phyloP scores from a whole-genome alignment of 2,329 filamentous ascomycete species.

The Exutisphaerella laricina region DNA sequence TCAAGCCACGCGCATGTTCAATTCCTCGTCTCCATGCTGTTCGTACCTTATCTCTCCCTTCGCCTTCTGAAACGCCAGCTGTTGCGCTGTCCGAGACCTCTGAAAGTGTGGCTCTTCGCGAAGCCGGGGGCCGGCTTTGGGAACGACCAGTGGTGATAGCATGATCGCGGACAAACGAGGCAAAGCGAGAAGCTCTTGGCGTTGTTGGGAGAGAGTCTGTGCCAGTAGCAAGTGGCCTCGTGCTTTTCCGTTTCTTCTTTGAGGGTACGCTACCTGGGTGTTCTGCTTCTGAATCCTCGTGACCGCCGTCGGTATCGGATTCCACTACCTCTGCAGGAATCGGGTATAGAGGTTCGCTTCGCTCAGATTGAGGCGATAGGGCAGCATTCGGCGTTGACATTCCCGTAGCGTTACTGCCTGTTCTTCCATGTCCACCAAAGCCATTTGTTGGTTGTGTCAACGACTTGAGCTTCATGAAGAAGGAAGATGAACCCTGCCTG shows the following conservation, averaged over 20 bases:
- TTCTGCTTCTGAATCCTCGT: conserved; percentile 56
- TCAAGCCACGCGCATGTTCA: conserved; percentile 44
- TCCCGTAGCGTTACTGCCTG: conserved; percentile 13
- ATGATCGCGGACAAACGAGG: conserved; percentile 44
- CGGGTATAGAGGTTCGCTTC: conserved; percentile 29
- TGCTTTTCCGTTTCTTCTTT: conserved; percentile 61
- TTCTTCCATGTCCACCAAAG: conserved; percentile 6
- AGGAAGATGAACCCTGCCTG: conserved; percentile 23
- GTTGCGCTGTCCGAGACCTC: conserved; percentile 31
- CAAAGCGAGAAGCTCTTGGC: conserved; percentile 48
- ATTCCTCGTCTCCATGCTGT: conserved; percentile 44
- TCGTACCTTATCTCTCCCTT: conserved; percentile 45
- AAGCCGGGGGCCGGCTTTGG: conserved; percentile 55
- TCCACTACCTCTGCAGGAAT: conserved; percentile 41
- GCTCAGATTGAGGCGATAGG: conserved; percentile 30
- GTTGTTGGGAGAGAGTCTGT: conserved; percentile 64
- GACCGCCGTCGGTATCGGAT: conserved; percentile 72
- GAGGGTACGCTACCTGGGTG: conserved; percentile 42
- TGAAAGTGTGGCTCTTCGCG: conserved; percentile 46
- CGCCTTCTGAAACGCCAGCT: conserved; percentile 47
- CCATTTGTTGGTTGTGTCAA: conserved; percentile 20
- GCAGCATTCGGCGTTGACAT: conserved; percentile 23
- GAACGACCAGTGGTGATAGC: conserved; percentile 41
- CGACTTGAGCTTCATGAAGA: conserved; percentile 30
- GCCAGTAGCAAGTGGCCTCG: conserved; percentile 52